A percentile compares a stretch with the other conserved stretches of the same genome.
Evolutionary conservation across 2,329 filamentous ascomycete genomes (phyloP).

Genomic region (Alternaria arbusti): DNA sequence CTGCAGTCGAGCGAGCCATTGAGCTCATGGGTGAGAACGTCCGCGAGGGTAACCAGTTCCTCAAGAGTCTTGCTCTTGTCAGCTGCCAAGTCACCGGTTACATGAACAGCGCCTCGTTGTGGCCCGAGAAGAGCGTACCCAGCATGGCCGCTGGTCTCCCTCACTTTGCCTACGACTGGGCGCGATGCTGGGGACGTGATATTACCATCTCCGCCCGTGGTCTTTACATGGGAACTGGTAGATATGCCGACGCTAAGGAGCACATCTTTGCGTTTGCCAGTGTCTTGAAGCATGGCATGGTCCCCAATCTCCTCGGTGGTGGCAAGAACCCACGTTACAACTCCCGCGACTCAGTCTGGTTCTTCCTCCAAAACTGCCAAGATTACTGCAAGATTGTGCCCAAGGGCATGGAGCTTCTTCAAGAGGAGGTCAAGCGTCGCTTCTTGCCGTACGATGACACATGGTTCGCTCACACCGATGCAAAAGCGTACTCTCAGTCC

Average conservation of each 20-base stretch:
- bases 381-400: slow-evolving; percentile 87
- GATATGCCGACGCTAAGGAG: slow-evolving; percentile 86
- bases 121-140: slow-evolving; percentile 82
- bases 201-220: slow-evolving; percentile 96
- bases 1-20: slow-evolving; percentile 78
- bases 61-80: slow-evolving; percentile 87
- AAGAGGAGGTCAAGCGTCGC: slow-evolving; percentile 78
- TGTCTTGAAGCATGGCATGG: slow-evolving; percentile 97
- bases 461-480: slow-evolving; percentile 84
- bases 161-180: slow-evolving; percentile 93
- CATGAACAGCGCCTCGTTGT: slow-evolving; percentile 88
- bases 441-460: slow-evolving; percentile 96
- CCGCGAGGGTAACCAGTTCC: slow-evolving; percentile 81
- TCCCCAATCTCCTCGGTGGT: slow-evolving; percentile 89
- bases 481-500: slow-evolving; percentile 81
- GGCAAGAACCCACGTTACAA: slow-evolving; percentile 91
- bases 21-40: slow-evolving; percentile 81
- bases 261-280: slow-evolving; percentile 95
- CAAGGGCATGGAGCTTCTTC: slow-evolving; percentile 73
- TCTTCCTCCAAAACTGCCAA: slow-evolving; percentile 94
- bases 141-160: slow-evolving; percentile 90
- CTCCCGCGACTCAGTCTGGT: slow-evolving; percentile 95
- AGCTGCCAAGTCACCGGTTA: slow-evolving; percentile 89
- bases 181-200: slow-evolving; percentile 95
- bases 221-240: slow-evolving; percentile 86